Evolutionary conservation across 257 asterid species (phyloP), one percentile per base, ranked within the genome.

Genomic region (Linderniella brevidens): DNA sequence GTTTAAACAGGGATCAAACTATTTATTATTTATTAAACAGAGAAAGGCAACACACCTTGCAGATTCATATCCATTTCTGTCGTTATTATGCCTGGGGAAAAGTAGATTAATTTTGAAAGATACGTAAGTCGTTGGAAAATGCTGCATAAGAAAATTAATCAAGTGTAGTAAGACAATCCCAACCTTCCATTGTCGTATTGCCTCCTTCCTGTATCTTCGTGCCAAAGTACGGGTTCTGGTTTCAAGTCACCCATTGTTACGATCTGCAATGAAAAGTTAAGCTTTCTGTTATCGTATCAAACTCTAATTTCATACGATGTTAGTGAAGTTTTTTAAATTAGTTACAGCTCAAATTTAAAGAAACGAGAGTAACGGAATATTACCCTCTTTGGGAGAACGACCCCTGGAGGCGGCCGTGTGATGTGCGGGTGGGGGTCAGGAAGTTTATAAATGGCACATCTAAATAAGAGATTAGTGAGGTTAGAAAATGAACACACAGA

Each of bases 181-280:
- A 18, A 40, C 40, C 92, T 79, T 58, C 83, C 83, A 48, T 88
- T 77, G 52, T 80, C 94, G 57, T 54, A 65, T 29, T 79, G 93
- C 69, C 66, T 74, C 76, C 94, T 72, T 48, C 98, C 98, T 47
- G 74, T 46, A 65, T 90, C 96, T 72, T 90, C 94, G 18, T 90
- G 99, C 99, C 99, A 90, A 50, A 90, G 78, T 52, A 60, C 79
- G 13, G 96, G 99, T 0, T 70, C 92, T 2, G 99, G 94, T 71
- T 69, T 79, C 41, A 90, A 59, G 67, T 90, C 96, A 55, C 78
- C 81, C 8, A 66, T 19, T 0, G 82, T 59, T 54, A 90, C 99
- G 55, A 29, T 69, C 99, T 85, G 74, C 60, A 63, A 35, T 49
- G 46, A 42, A 13, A 54, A 54, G 9, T 16, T 32, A 14, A 32